phyloP scores from a whole-genome alignment of 2,329 filamentous ascomycete genomes.

The Stenocarpella maydis region DNA sequence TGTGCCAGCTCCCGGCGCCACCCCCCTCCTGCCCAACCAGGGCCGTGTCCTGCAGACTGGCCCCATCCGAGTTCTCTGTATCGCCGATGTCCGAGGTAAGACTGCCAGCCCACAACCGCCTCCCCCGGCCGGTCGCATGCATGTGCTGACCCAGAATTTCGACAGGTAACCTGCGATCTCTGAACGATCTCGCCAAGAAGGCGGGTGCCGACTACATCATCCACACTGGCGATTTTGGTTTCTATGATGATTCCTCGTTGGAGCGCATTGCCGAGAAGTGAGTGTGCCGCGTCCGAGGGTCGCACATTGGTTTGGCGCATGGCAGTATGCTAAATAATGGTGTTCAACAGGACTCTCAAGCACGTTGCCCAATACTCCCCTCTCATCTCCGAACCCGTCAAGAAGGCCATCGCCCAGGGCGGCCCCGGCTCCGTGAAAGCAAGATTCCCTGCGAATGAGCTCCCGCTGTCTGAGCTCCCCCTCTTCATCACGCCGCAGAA shows the following conservation, averaged over 20 bases:
- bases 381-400: constrained; percentile 80
- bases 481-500: constrained; percentile 68
- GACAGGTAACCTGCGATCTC: constrained; percentile 88
- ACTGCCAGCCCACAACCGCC: constrained; percentile 15
- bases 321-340: constrained; percentile 35
- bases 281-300: constrained; percentile 47
- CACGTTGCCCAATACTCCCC: constrained; percentile 99
- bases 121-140: constrained; percentile 14
- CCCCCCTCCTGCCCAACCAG: constrained; percentile 72
- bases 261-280: constrained; percentile 99
- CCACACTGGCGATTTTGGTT: constrained; percentile 98
- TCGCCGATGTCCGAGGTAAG: constrained; percentile 76
- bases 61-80: constrained; percentile 72
- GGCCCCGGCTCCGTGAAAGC: constrained; percentile 84
- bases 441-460: constrained; percentile 80
- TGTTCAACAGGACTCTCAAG: constrained; percentile 79
- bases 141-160: constrained; percentile 30
- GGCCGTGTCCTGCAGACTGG: constrained; percentile 72
- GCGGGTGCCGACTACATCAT: constrained; percentile 97
- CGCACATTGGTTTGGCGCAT: not conserved
- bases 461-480: constrained; percentile 91
- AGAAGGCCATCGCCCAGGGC: constrained; percentile 71
- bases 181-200: constrained; percentile 95
- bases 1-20: constrained; percentile 64
- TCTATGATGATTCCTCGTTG: constrained; percentile 95